Percentiles rank a stretch among this genome's conserved stretches.
These are phyloP conservation scores for Penicillium robsamsonii DNA, from an alignment of 495 filamentous ascomycete genomes.

Conservation along the genomic window DNA sequence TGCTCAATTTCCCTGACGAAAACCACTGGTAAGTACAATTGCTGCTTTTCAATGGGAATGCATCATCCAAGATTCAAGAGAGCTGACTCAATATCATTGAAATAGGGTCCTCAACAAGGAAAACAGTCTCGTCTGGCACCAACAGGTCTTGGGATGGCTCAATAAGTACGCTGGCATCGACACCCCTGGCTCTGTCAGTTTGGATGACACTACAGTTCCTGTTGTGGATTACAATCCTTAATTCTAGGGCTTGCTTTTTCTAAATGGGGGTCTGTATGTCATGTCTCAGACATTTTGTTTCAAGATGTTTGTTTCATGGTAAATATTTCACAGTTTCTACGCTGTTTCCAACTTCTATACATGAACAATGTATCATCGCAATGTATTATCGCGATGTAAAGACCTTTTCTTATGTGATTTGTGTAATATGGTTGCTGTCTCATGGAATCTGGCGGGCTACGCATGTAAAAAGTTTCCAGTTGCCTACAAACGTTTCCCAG, in stretches of 20 bases:
- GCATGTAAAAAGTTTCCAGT: no score
- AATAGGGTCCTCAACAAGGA: conserved; percentile 38
- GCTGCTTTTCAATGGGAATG: not conserved
- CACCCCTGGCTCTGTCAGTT: conserved; percentile 29
- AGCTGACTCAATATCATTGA: not conserved
- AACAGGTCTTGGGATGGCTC: conserved; percentile 50
- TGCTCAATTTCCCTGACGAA: conserved; percentile 55
- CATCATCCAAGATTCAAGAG: not conserved
- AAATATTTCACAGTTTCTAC: not conserved
- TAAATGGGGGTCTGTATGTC: not conserved
- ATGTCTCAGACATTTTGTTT: not conserved
- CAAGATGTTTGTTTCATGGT: not conserved
- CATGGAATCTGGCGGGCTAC: not conserved
- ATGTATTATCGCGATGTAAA: not conserved
- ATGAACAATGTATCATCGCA: not conserved
- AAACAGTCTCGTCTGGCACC: conserved; percentile 49
- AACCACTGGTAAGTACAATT: conserved; percentile 41
- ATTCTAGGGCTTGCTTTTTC: not conserved
- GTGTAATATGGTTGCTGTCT: not conserved
- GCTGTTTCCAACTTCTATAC: not conserved
- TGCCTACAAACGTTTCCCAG: not conserved
- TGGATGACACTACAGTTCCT: conserved; percentile 34
- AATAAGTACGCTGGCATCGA: conserved; percentile 41
- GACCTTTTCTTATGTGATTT: not conserved
- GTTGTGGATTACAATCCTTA: conserved; percentile 36